phyloP scores from a whole-genome alignment of 768 basidiomycete genomes.

The Tylopilus vinaceipallidus region DNA sequence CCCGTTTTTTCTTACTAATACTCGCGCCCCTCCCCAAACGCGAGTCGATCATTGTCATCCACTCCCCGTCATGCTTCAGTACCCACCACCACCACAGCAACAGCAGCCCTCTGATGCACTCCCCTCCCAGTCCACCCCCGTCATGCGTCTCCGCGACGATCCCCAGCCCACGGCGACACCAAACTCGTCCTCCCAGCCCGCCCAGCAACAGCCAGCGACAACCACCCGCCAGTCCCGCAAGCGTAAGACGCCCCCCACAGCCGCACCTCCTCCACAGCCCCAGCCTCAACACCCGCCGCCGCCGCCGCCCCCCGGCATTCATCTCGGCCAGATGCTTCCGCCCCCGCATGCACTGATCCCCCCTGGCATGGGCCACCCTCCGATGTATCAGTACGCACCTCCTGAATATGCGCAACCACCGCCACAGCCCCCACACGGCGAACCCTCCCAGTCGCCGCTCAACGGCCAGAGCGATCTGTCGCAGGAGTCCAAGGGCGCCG shows the following conservation, averaged over 20 bases:
- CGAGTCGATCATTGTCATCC: slow-evolving; percentile 30
- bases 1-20: slow-evolving; percentile 37
- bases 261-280: slow-evolving; percentile 20
- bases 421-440: slow-evolving; percentile 22
- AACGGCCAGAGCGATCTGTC: slow-evolving; percentile 18
- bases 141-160: slow-evolving; percentile 68
- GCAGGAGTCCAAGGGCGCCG: slow-evolving; percentile 25
- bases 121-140: slow-evolving; percentile 15
- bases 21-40: slow-evolving; percentile 35
- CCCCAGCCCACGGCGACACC: slow-evolving; percentile 21
- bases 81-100: slow-evolving; percentile 22
- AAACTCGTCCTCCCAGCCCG: slow-evolving; percentile 17
- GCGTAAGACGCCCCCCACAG: slow-evolving; percentile 62
- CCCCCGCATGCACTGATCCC: slow-evolving; percentile 55
- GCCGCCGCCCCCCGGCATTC: slow-evolving; percentile 33
- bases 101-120: slow-evolving; percentile 18
- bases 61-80: slow-evolving; percentile 29
- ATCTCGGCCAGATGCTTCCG: slow-evolving; percentile 53
- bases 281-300: slow-evolving; percentile 32
- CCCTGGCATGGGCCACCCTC: slow-evolving; percentile 29
- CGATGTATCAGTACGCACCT: slow-evolving; percentile 36
- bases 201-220: slow-evolving; percentile 2
- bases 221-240: slow-evolving; percentile 45
- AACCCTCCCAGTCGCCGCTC: slow-evolving; percentile 28
- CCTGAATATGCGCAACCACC: slow-evolving; percentile 32